Base-by-base conservation (phyloP, 108 stramenopile species). In the Nitzschia sp. region DNA sequence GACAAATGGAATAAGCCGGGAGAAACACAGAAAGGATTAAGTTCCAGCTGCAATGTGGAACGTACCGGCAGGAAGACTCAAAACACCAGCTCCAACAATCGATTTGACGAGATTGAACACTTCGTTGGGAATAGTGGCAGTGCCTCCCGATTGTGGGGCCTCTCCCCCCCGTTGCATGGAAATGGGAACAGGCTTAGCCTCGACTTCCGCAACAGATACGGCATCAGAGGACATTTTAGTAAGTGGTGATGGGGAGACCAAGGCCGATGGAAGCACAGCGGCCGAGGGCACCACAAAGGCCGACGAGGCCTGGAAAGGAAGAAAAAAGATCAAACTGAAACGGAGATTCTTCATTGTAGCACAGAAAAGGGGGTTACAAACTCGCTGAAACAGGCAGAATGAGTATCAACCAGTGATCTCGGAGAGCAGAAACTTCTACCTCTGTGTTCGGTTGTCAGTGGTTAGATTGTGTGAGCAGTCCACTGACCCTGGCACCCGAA, bases 21-120 rank as follows among this genome's bases (percentile, higher is more conserved):
- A 46, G 20, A 41, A 44, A 10, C 52, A 9, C 65, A 67, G 0
- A 44, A 20, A 54, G 39, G 8, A n/a, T n/a, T 54, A 8, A n/a
- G 3, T 37, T 29, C 38, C 46, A 48, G 3, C 6, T 48, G 17
- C 17, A 17, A 6, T 15, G 6, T 15, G 2, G 46, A 6, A 95
- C 50, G 91, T 89, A 40, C 91, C 91, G 50, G 88, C 90, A 20
- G 97, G 97, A 43, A 98, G 78, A 68, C 89, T 86, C 58, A 98
- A 85, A 40, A 98, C 95, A 17, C 97, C 97, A 15, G 95, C 95
- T 25, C 97, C 97, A 17, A 94, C 90, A 70, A 97, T 86, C 19
- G 65, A 70, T 83, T 97, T 96, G 53, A 94, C 90, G 25, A 97
- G 75, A 78, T 97, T 97, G 80, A 97, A 94, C 19, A 94, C 78